Percentiles rank a stretch among this genome's conserved stretches.
Conservation (phyloP, 345 rosid genomes). For the Pistacia atlantica region DNA sequence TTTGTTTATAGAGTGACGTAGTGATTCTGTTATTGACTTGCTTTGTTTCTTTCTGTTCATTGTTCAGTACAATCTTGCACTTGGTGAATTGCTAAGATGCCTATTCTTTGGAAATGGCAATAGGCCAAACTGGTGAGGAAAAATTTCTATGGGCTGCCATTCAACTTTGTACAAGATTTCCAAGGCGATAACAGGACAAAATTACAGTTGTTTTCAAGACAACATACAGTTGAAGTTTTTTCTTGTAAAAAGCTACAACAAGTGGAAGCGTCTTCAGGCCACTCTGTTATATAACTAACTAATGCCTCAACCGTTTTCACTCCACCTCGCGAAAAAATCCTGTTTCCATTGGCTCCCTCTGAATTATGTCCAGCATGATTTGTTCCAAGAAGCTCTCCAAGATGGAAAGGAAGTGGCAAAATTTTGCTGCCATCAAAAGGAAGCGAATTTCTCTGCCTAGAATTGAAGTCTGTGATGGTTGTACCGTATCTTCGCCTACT, state of each 20-base stretch:
- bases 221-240: not conserved
- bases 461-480: too few species aligned
- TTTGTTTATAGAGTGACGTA: too few species aligned
- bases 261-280: not conserved
- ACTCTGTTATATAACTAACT: not conserved
- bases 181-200: not conserved
- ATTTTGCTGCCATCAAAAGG: not conserved
- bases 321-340: not conserved
- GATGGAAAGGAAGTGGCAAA: slow-evolving; percentile 2
- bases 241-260: not conserved
- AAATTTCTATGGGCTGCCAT: too few species aligned
- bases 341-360: not conserved
- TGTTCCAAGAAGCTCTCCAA: not conserved
- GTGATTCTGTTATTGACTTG: not conserved
- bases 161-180: not conserved
- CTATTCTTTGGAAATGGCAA: not conserved
- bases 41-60: not conserved
- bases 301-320: not conserved
- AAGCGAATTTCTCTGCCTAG: not conserved
- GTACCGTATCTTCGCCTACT: too few species aligned
- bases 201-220: not conserved
- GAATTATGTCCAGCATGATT: not conserved
- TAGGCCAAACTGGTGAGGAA: not conserved
- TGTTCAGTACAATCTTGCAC: too few species aligned
- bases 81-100: not conserved